These are phyloP conservation scores for Hypoxylon cercidicola DNA, from an alignment of 495 filamentous ascomycete species.

Conservation along the genomic window DNA sequence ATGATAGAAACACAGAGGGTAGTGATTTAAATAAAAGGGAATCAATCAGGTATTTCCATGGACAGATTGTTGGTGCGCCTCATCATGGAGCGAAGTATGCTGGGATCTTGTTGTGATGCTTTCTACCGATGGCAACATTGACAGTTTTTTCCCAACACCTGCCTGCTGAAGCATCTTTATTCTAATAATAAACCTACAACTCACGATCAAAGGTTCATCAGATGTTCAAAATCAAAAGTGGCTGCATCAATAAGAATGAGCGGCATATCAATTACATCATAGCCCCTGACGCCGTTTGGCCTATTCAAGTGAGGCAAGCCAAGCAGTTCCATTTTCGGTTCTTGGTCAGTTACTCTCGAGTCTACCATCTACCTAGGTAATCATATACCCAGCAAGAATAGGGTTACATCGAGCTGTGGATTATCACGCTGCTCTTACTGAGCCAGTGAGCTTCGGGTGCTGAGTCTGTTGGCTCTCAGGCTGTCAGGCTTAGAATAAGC, in stretches of 20 bases:
- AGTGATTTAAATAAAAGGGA: no score
- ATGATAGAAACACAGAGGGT: no score
- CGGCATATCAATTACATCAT: constrained; percentile 7
- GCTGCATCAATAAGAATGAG: not conserved
- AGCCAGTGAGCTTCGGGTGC: no score
- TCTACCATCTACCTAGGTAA: not conserved
- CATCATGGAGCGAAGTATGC: no score
- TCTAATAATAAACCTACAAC: not conserved
- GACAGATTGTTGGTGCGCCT: no score
- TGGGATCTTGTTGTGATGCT: constrained; percentile 19
- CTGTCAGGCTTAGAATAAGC: not conserved
- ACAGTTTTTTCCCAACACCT: not conserved
- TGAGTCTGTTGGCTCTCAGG: not conserved
- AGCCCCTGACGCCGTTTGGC: not conserved
- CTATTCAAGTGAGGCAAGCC: not conserved
- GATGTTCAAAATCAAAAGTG: not conserved
- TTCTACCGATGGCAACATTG: constrained; percentile 26
- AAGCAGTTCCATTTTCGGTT: not conserved
- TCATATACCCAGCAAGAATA: not conserved
- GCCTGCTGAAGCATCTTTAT: not conserved
- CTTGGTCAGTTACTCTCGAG: not conserved
- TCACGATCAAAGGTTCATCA: not conserved
- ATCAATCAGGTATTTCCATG: no score
- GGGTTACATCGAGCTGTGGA: not conserved
- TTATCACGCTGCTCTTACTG: not conserved